phyloP scores from a whole-genome alignment of 192 early-diverging fungal genomes.

The Jimgerdemannia flammicorona region DNA sequence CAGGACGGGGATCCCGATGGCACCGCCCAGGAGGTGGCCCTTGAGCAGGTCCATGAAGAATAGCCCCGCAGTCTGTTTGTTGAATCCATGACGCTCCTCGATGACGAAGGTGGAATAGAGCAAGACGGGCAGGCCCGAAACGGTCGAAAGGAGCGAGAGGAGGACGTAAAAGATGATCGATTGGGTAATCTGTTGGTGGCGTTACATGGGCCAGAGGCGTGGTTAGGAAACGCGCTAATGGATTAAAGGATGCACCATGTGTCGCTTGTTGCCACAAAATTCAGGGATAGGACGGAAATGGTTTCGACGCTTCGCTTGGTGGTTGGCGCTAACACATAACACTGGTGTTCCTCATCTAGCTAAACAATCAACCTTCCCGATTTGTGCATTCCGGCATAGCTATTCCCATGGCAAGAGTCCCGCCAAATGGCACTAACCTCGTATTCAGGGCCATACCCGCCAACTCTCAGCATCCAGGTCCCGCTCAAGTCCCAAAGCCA shows the following conservation, averaged over 20 bases:
- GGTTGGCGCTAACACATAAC: too few species aligned
- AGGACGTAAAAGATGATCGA: slow-evolving; percentile 74
- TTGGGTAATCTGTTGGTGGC: slow-evolving; percentile 71
- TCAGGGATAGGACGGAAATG: too few species aligned
- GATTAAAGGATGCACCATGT: too few species aligned
- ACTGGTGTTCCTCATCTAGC: too few species aligned
- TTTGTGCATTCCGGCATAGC: too few species aligned
- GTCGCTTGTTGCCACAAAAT: too few species aligned
- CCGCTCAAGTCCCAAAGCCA: slow-evolving; percentile 68
- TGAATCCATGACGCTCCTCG: slow-evolving; percentile 93
- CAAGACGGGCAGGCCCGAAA: slow-evolving; percentile 73
- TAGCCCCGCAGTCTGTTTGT: slow-evolving; percentile 82
- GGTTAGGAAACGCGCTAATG: too few species aligned
- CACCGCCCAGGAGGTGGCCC: slow-evolving; percentile 56
- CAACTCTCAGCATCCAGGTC: slow-evolving; percentile 37
- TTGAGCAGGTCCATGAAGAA: slow-evolving; percentile 83
- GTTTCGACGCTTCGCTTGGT: too few species aligned
- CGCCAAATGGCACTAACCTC: slow-evolving; percentile 59
- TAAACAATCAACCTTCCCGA: too few species aligned
- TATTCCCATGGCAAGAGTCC: too few species aligned
- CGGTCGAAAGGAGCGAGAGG: slow-evolving; percentile 51
- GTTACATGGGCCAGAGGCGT: too few species aligned
- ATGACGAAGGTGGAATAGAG: slow-evolving; percentile 94
- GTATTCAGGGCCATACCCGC: slow-evolving; percentile 59
- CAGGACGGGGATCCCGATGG: slow-evolving; percentile 77